Evolutionary conservation across 192 early-diverging fungal genomes (phyloP), one percentile per base, ranked within the genome.

Genomic region (Gamsiella multidivaricata): DNA sequence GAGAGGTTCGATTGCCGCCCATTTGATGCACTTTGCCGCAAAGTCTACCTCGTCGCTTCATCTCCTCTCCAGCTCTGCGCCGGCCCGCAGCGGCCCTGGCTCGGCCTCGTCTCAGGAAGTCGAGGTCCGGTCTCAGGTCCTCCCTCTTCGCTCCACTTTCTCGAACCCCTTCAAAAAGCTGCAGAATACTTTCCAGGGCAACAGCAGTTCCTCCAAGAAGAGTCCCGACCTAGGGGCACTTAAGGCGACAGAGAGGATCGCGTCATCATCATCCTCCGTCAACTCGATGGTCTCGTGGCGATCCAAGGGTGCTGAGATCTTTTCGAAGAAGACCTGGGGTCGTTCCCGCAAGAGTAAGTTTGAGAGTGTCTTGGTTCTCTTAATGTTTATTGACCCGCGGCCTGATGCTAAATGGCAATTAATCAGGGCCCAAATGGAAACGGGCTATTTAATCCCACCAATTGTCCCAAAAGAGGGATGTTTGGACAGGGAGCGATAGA

Each of bases 161-260:
- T 78, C 74, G 5, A 78, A 78, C 49, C 74, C 74, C 8, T 78
- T 78, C 58, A 78, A 78, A 53, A 78, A 78, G 29, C 53, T 78
- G 5, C 72, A 76, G 29, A 36, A 42, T 25, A 61, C 64, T 7
- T 58, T 76, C 49, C 61, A 73, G 17, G 32, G 45, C 46, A n/a
- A 17, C 5, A 18, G 20, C n/a, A 54, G 43, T 17, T 41, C 32
- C 22, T 56, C 49, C 3, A 67, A 67, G n/a, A 67, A 57, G 53
- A 67, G 42, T 33, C n/a, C 47, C 20, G 50, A 54, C 29, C 20
- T 25, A 22, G 52, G 51, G 2, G 23, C 39, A 5, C 12, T 22
- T 8, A 55, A 61, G 25, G 36, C 63, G 37, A 9, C 45, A n/a
- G 74, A 78, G 29, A 68, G 37, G 26, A 23, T 69, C 3, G 47